Conservation (phyloP, 345 rosid species). For the Eucalyptus regnans region DNA sequence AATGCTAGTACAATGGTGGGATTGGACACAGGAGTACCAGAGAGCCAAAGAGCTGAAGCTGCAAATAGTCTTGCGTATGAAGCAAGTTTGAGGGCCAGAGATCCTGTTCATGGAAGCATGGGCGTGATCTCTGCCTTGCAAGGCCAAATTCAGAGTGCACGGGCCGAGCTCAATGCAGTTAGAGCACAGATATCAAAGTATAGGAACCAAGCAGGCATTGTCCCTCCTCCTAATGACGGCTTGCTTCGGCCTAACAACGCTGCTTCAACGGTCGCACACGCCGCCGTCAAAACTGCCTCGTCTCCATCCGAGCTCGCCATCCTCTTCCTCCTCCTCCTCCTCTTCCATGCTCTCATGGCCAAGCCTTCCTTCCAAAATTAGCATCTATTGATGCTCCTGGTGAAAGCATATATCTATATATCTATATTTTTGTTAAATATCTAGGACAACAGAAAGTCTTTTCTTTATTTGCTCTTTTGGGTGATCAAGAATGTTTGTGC, state of each 20-base stretch:
- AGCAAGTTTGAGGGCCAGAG: constrained; percentile 78
- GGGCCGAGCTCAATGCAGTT: constrained; percentile 56
- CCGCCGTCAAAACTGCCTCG: constrained; percentile 2
- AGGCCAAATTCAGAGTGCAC: constrained; percentile 59
- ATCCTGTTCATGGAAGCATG: constrained; percentile 91
- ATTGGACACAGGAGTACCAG: constrained; percentile 50
- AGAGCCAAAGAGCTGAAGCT: constrained; percentile 61
- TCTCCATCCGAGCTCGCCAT: constrained; percentile 1
- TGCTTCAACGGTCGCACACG: constrained; percentile 24
- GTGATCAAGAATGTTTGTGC: background rate
- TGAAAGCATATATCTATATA: constrained; percentile 24
- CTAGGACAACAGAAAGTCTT: background rate
- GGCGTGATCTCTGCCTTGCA: constrained; percentile 81
- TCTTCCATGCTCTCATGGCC: constrained; percentile 11
- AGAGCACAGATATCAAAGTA: constrained; percentile 57
- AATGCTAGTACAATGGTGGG: background rate
- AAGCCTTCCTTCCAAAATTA: constrained; percentile 13
- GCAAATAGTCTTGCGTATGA: constrained; percentile 83
- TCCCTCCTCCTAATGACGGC: constrained; percentile 25
- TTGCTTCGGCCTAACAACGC: constrained; percentile 9
- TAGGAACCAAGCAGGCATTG: constrained; percentile 45
- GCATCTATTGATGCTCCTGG: constrained; percentile 15
- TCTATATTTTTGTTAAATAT: constrained; percentile 30
- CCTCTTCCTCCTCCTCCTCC: constrained; percentile 3
- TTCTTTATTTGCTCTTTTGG: background rate